Evolutionary conservation across 139 green algal species (phyloP).

Genomic region (Volvox africanus): DNA sequence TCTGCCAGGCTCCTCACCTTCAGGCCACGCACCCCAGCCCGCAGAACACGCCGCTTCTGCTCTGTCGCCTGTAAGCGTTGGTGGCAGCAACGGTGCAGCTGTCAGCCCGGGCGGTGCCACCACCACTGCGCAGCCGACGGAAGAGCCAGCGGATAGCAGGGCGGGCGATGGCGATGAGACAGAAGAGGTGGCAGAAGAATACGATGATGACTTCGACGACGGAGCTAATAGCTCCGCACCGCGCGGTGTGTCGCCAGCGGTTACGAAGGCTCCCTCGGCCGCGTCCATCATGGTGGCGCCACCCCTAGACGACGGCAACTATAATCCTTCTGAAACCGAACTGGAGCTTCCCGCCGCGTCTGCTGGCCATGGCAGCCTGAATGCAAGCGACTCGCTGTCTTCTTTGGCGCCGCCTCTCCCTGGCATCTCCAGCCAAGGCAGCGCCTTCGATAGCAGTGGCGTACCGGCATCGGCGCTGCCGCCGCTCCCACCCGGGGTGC

Average conservation of each 20-base stretch:
- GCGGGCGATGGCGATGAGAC: neutral
- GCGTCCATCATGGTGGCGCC: neutral
- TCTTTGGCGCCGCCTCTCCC: neutral
- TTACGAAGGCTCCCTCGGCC: neutral
- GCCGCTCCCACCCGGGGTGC: slow-evolving; percentile 5
- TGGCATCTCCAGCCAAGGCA: neutral
- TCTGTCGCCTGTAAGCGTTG: neutral
- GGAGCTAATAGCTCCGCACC: neutral
- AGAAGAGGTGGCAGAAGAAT: slow-evolving; percentile 3
- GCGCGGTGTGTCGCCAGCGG: neutral
- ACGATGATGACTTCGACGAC: slow-evolving; percentile 12
- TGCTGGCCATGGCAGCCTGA: neutral
- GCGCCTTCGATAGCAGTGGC: neutral
- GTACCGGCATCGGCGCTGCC: neutral
- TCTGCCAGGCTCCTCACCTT: neutral
- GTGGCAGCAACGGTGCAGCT: neutral
- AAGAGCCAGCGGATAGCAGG: neutral
- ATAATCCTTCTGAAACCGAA: neutral
- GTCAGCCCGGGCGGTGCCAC: neutral
- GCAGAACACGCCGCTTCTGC: neutral
- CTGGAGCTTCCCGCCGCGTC: neutral
- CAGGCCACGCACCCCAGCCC: neutral
- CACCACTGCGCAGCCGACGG: too few relatives aligned
- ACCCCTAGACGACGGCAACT: neutral
- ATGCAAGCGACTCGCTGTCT: neutral